These are phyloP conservation scores for Eustoma russellianum DNA, from an alignment of 257 asterid species.

Conservation along the genomic window DNA sequence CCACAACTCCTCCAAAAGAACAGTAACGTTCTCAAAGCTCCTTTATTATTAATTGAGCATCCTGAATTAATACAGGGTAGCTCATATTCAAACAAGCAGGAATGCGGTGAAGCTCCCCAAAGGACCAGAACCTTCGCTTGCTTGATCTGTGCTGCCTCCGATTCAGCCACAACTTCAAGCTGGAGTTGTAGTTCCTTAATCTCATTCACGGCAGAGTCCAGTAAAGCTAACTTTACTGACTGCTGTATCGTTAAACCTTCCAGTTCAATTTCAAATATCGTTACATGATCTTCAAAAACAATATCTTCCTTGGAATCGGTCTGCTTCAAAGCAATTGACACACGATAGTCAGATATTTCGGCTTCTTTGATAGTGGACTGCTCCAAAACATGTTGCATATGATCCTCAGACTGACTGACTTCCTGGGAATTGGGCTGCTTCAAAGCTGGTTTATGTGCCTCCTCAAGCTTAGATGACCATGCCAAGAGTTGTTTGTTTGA, in stretches of 20 bases:
- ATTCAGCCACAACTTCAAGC: conserved; percentile 44
- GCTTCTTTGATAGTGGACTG: no score
- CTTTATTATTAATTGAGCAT: conserved; percentile 84
- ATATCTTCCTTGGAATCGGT: conserved; percentile 1
- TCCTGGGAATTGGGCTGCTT: conserved; percentile 21
- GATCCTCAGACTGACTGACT: no score
- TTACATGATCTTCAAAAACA: conserved; percentile 18
- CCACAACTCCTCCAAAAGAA: conserved; percentile 99
- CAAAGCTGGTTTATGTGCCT: conserved; percentile 29
- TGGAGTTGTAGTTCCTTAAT: conserved; percentile 46
- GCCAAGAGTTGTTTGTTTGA: no score
- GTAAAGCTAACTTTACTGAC: conserved; percentile 36
- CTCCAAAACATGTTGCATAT: no score
- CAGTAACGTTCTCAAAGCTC: conserved; percentile 93
- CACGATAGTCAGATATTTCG: no score
- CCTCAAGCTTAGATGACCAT: conserved; percentile 53
- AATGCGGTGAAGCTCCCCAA: conserved; percentile 79
- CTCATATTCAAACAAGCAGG: conserved; percentile 77
- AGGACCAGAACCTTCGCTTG: conserved; percentile 46
- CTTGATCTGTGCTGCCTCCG: conserved; percentile 42
- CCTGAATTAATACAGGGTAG: conserved; percentile 82
- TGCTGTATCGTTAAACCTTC: conserved; percentile 24
- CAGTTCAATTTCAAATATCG: conserved; percentile 29
- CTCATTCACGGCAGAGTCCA: no score
- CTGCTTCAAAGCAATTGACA: no score